A percentile compares a stretch with the other conserved stretches of the same genome.
These are phyloP conservation scores for Aquilaria yunnanensis DNA, from an alignment of 345 rosid species.

Conservation along the genomic window DNA sequence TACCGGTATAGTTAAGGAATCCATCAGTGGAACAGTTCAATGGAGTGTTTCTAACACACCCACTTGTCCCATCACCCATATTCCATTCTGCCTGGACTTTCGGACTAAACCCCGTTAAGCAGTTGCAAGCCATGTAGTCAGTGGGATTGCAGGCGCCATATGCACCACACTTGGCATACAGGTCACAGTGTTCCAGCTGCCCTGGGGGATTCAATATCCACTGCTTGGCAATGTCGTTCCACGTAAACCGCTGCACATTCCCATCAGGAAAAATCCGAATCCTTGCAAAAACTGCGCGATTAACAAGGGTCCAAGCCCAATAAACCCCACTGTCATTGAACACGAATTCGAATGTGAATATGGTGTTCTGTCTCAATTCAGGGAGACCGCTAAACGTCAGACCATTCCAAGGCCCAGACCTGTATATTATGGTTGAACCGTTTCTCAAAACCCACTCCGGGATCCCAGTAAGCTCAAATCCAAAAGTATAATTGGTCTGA, in stretches of 20 bases:
- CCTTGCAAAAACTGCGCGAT: constrained; percentile 21
- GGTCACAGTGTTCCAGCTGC: constrained; percentile 37
- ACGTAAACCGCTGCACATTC: constrained; percentile 21
- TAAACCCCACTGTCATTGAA: constrained; percentile 20
- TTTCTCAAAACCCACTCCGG: constrained; percentile 28
- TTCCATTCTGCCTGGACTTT: background rate
- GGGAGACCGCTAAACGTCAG: constrained; percentile 29
- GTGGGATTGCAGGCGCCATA: constrained; percentile 29
- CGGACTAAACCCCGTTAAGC: constrained; percentile 38
- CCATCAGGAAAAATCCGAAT: constrained; percentile 22
- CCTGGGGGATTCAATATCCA: constrained; percentile 27
- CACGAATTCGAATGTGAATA: constrained; percentile 18
- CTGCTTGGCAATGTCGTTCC: constrained; percentile 21
- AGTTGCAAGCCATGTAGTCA: constrained; percentile 24
- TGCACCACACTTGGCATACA: constrained; percentile 27
- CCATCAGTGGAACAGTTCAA: constrained; percentile 21
- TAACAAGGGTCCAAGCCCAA: constrained; percentile 19
- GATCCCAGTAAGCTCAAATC: constrained; percentile 24
- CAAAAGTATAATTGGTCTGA: constrained; percentile 15
- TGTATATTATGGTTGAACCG: constrained; percentile 4
- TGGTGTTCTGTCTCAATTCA: constrained; percentile 14
- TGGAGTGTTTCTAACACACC: constrained; percentile 30
- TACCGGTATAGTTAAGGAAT: constrained; percentile 17
- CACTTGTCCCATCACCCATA: constrained; percentile 7
- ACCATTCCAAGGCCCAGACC: constrained; percentile 48